These are phyloP conservation scores for Ganoderma sinense DNA, from an alignment of 1,284 basidiomycete genomes.

Conservation along the genomic window DNA sequence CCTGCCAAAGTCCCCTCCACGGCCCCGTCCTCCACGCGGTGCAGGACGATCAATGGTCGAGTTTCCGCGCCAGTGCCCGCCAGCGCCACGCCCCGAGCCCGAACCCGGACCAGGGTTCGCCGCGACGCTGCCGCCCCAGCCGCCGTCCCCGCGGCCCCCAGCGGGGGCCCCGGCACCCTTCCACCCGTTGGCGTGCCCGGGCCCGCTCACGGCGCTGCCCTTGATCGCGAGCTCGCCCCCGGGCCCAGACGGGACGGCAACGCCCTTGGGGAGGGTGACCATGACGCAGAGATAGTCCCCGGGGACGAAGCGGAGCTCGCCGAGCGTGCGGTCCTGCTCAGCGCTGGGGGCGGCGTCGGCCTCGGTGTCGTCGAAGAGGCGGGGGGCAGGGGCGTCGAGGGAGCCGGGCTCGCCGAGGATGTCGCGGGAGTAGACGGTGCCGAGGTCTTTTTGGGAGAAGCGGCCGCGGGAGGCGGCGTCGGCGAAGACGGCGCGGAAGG, in stretches of 20 bases:
- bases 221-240: slow-evolving; percentile 53
- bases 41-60: slow-evolving; percentile 54
- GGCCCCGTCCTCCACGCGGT: slow-evolving; percentile 50
- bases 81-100: slow-evolving; percentile 47
- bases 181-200: slow-evolving; percentile 45
- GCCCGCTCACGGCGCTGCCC: slow-evolving; percentile 47
- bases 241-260: slow-evolving; percentile 52
- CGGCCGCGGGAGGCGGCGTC: slow-evolving; percentile 74
- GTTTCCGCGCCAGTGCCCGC: slow-evolving; percentile 74
- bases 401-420: slow-evolving; percentile 79
- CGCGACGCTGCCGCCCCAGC: slow-evolving; percentile 51
- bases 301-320: slow-evolving; percentile 78
- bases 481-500: slow-evolving; percentile 79
- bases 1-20: slow-evolving; percentile 44
- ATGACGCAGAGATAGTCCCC: slow-evolving; percentile 79
- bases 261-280: slow-evolving; percentile 74
- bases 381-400: slow-evolving; percentile 59
- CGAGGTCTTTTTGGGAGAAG: slow-evolving; percentile 77
- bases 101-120: slow-evolving; percentile 41
- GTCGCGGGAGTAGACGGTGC: slow-evolving; percentile 80
- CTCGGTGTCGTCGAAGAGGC: slow-evolving; percentile 63
- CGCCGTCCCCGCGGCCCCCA: slow-evolving; percentile 50
- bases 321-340: slow-evolving; percentile 67
- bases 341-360: slow-evolving; percentile 42
- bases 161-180: slow-evolving; percentile 35